A percentile compares a stretch with the other conserved stretches of the same genome.
Evolutionary conservation across 2,329 filamentous ascomycete species (phyloP).

Genomic region (Hypoxylon sp.): DNA sequence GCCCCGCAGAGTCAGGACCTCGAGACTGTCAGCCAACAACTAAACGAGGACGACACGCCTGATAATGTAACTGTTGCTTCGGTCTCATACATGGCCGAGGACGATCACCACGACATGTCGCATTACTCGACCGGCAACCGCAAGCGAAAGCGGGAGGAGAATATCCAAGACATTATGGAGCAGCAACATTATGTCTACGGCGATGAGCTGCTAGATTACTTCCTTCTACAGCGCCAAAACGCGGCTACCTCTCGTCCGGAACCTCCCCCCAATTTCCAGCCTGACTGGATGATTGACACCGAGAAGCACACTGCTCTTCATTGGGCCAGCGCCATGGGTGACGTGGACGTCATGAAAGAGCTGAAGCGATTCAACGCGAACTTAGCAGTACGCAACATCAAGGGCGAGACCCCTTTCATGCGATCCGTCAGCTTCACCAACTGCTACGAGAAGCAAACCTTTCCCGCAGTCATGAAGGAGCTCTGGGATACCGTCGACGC

Average conservation of each 20-base stretch:
- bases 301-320: conserved; percentile 94
- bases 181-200: conserved; percentile 92
- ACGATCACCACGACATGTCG: conserved; percentile 79
- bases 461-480: conserved; percentile 85
- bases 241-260: conserved; percentile 78
- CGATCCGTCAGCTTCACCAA: conserved; percentile 96
- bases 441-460: conserved; percentile 93
- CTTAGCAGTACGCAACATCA: conserved; percentile 75
- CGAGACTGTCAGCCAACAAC: conserved; percentile 71
- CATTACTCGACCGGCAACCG: conserved; percentile 71
- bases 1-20: conserved; percentile 67
- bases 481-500: conserved; percentile 84
- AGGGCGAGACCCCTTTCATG: conserved; percentile 93
- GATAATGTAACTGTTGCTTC: conserved; percentile 87
- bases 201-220: conserved; percentile 95
- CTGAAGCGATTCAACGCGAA: conserved; percentile 84
- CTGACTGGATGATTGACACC: conserved; percentile 92
- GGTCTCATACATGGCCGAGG: conserved; percentile 86
- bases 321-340: conserved; percentile 98
- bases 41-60: conserved; percentile 83
- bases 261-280: conserved; percentile 86
- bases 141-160: conserved; percentile 82
- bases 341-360: conserved; percentile 90
- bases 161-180: conserved; percentile 73
- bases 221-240: conserved; percentile 86